These are phyloP conservation scores for Polysphondylium violaceum DNA, from an alignment of 78 protist species.

Conservation along the genomic window DNA sequence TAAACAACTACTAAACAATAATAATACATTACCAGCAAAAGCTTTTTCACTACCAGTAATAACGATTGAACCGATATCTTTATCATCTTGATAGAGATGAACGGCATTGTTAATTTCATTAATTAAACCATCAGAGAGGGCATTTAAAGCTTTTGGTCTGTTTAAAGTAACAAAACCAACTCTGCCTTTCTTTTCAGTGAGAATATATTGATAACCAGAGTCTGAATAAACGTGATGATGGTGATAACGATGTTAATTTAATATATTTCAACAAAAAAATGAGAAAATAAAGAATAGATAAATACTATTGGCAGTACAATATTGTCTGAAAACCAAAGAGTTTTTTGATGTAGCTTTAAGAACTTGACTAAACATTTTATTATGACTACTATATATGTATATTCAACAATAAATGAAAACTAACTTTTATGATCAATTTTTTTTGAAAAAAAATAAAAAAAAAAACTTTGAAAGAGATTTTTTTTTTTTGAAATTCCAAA, in stretches of 20 bases:
- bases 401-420: neutral
- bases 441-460: neutral
- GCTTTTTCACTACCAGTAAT: constrained; percentile 96
- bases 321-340: neutral
- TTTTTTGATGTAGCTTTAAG: neutral
- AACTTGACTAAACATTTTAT: constrained; percentile 10
- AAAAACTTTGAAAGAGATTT: neutral
- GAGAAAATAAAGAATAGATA: neutral
- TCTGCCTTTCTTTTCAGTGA: constrained; percentile 64
- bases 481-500: neutral
- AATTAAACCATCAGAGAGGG: constrained; percentile 90
- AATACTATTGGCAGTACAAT: neutral
- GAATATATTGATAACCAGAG: constrained; percentile 55
- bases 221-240: neutral
- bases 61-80: constrained; percentile 87
- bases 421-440: too few species aligned
- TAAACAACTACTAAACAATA: too few species aligned
- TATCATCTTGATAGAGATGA: constrained; percentile 84
- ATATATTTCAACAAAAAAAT: neutral
- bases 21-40: too few species aligned
- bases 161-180: constrained; percentile 88
- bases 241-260: neutral
- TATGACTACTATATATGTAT: neutral
- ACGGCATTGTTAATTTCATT: constrained; percentile 83
- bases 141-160: constrained; percentile 97